Percentiles rank a stretch among this genome's conserved stretches.
phyloP scores from a whole-genome alignment of 2,329 filamentous ascomycete species.

The Fusarium begoniae region DNA sequence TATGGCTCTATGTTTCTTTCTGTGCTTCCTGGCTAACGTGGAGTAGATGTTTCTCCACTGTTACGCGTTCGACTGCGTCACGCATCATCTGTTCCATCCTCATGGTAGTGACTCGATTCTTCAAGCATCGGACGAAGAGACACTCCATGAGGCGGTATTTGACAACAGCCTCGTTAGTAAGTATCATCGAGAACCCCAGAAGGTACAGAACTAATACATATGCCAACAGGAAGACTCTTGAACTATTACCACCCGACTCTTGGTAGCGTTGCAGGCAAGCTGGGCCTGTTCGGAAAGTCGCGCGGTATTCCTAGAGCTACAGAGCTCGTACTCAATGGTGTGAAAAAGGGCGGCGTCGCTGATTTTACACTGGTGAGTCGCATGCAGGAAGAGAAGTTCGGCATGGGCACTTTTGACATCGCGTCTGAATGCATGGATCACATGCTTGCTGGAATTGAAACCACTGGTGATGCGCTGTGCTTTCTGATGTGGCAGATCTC shows the following conservation, averaged over 20 bases:
- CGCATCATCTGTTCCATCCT: slow-evolving; percentile 25
- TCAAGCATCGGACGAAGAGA: slow-evolving; percentile 1
- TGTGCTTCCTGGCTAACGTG: not conserved
- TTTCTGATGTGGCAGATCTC: slow-evolving; percentile 35
- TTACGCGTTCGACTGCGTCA: slow-evolving; percentile 30
- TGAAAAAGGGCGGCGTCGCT: not conserved
- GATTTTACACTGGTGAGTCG: slow-evolving; percentile 27
- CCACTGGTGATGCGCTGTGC: slow-evolving; percentile 31
- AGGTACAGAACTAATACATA: not conserved
- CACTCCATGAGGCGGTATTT: slow-evolving; percentile 22
- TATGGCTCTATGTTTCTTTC: not conserved
- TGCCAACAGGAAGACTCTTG: slow-evolving; percentile 2
- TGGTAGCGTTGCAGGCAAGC: not conserved
- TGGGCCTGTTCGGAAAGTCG: slow-evolving; percentile 21
- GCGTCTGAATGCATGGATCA: slow-evolving; percentile 35
- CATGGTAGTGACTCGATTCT: slow-evolving; percentile 26
- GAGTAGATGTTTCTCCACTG: slow-evolving; percentile 18
- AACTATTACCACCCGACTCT: slow-evolving; percentile 13
- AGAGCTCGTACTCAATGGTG: slow-evolving; percentile 15
- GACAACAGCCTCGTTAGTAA: slow-evolving; percentile 20
- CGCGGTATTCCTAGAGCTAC: slow-evolving; percentile 4
- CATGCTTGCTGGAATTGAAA: slow-evolving; percentile 32
- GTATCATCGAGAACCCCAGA: fast-evolving
- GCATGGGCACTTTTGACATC: slow-evolving; percentile 3
- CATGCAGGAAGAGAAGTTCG: slow-evolving; percentile 19